phyloP scores from a whole-genome alignment of 164 flowering plant genomes.

The Vitis vinifera region DNA sequence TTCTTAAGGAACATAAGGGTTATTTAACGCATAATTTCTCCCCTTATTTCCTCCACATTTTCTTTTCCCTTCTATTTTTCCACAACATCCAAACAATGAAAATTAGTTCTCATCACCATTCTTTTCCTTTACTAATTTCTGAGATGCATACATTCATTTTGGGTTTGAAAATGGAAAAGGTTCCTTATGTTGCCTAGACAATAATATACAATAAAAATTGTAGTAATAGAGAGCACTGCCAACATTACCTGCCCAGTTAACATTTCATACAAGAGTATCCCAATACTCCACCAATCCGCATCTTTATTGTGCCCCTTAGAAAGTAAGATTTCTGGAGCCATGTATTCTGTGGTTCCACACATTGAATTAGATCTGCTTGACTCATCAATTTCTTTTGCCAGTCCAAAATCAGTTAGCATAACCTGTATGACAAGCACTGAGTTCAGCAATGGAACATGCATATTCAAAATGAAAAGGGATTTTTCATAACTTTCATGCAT shows the following conservation, averaged over 20 bases:
- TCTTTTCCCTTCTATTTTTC: too few relatives aligned
- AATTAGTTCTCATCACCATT: too few relatives aligned
- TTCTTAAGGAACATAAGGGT: too few relatives aligned
- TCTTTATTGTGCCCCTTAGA: constrained; percentile 83
- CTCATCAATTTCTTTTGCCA: constrained; percentile 84
- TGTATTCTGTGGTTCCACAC: constrained; percentile 94
- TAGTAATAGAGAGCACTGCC: not conserved
- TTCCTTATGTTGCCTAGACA: too few relatives aligned
- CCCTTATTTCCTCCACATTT: too few relatives aligned
- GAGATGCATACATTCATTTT: too few relatives aligned
- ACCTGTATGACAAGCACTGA: constrained; percentile 38
- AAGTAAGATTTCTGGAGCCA: constrained; percentile 84
- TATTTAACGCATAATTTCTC: too few relatives aligned
- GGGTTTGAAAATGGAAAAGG: too few relatives aligned
- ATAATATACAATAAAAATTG: too few relatives aligned
- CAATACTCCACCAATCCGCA: constrained; percentile 96
- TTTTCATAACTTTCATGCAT: not conserved
- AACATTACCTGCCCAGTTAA: constrained; percentile 61
- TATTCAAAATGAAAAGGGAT: not conserved
- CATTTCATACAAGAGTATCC: constrained; percentile 85
- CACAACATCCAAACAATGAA: too few relatives aligned
- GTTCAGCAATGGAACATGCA: not conserved
- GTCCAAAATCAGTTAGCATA: constrained; percentile 88
- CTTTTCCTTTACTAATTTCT: too few relatives aligned
- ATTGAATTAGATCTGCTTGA: constrained; percentile 75